These are phyloP conservation scores for Saccharomycopsis fermentans DNA, from an alignment of 805 yeast species.

Conservation along the genomic window DNA sequence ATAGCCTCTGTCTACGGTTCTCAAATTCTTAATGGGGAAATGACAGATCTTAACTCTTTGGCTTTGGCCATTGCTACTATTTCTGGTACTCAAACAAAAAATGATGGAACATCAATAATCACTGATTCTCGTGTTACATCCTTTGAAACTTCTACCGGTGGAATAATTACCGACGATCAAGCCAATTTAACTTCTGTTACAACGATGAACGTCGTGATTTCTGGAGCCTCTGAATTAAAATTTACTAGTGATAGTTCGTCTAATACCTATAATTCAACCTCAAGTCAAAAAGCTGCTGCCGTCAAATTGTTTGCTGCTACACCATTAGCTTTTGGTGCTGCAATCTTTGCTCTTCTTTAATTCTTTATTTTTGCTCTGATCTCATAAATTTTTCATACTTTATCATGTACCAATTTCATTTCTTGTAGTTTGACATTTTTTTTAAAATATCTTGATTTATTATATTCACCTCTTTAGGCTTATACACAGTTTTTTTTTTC, in stretches of 20 bases:
- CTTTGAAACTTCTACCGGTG: neutral
- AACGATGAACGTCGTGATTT: neutral
- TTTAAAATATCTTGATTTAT: no score
- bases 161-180: neutral
- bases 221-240: neutral
- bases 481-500: no score
- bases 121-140: slow-evolving; percentile 3
- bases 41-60: slow-evolving; percentile 16
- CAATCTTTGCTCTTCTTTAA: neutral
- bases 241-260: neutral
- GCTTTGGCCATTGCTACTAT: slow-evolving; percentile 15
- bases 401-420: neutral
- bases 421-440: neutral
- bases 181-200: neutral
- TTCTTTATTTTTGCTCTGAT: neutral
- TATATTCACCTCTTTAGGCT: no score
- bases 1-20: slow-evolving; percentile 17
- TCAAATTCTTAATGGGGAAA: slow-evolving; percentile 13
- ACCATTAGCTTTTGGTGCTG: neutral
- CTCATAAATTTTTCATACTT: neutral
- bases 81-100: slow-evolving; percentile 5
- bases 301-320: neutral
- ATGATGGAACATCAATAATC: slow-evolving; percentile 2
- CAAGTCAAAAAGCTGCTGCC: neutral
- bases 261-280: neutral